These are phyloP conservation scores for Claviceps sp. DNA, from an alignment of 2,329 filamentous ascomycete species.

Conservation along the genomic window DNA sequence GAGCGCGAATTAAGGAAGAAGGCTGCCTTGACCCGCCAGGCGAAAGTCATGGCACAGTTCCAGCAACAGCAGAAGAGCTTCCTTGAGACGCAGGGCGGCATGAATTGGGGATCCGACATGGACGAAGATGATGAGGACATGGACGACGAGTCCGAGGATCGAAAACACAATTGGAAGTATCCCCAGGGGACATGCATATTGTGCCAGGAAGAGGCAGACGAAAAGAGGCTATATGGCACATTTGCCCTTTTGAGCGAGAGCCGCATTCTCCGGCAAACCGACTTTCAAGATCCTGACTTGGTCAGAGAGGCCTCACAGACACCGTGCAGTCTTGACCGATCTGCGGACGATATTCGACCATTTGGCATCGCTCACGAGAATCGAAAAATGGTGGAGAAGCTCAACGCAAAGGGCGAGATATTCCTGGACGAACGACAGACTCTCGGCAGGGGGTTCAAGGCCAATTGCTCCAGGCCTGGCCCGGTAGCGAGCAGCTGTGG, in stretches of 20 bases:
- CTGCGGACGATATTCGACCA: constrained; percentile 69
- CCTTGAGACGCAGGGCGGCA: constrained; percentile 70
- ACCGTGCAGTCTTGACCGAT: constrained; percentile 70
- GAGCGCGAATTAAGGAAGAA: constrained; percentile 79
- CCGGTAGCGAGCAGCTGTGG: constrained; percentile 86
- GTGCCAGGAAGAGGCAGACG: constrained; percentile 91
- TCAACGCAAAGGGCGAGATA: constrained; percentile 57
- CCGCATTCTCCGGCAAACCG: constrained; percentile 73
- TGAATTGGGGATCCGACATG: constrained; percentile 73
- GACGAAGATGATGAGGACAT: constrained; percentile 63
- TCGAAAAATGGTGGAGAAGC: constrained; percentile 59
- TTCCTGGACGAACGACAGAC: constrained; percentile 65
- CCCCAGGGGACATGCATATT: constrained; percentile 87
- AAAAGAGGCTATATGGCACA: constrained; percentile 77
- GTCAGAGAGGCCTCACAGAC: constrained; percentile 70
- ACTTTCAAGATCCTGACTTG: constrained; percentile 68
- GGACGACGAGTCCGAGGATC: constrained; percentile 54
- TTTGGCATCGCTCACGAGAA: constrained; percentile 90
- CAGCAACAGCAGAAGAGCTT: constrained; percentile 96
- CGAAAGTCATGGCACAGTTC: constrained; percentile 93
- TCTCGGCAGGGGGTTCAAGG: constrained; percentile 79
- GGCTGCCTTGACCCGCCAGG: constrained; percentile 78
- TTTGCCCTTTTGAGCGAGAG: constrained; percentile 85
- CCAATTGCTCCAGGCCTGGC: constrained; percentile 50
- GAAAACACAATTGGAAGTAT: constrained; percentile 65